Evolutionary conservation across 192 early-diverging fungal genomes (phyloP).

Genomic region (Coemansia sp.): DNA sequence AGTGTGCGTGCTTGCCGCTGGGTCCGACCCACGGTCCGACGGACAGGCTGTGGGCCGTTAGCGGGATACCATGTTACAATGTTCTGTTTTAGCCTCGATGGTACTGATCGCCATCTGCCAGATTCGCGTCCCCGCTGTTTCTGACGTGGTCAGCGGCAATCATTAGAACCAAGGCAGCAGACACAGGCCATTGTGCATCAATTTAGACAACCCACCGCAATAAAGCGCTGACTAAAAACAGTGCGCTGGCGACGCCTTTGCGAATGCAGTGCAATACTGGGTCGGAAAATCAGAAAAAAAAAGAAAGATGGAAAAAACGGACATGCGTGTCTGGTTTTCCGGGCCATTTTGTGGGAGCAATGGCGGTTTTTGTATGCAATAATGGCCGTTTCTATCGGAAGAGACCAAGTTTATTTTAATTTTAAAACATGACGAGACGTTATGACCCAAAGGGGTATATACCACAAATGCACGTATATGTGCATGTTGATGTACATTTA

Average conservation of each 20-base stretch:
- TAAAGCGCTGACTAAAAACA: not conserved
- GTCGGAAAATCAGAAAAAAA: too few relatives aligned
- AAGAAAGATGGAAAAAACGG: too few relatives aligned
- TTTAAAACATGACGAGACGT: too few relatives aligned
- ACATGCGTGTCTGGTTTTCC: too few relatives aligned
- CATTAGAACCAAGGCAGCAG: not conserved
- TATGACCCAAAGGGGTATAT: too few relatives aligned
- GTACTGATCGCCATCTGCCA: not conserved
- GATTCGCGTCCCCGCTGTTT: not conserved
- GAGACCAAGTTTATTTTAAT: too few relatives aligned
- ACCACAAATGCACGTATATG: too few relatives aligned
- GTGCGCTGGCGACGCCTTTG: not conserved
- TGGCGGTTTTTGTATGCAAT: too few relatives aligned
- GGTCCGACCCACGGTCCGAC: slow-evolving; percentile 62
- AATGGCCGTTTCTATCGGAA: too few relatives aligned
- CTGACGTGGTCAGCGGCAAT: not conserved
- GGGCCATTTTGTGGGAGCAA: too few relatives aligned
- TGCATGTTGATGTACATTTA: not conserved
- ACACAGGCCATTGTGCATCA: not conserved
- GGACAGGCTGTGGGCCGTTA: slow-evolving; percentile 60
- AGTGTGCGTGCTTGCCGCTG: slow-evolving; percentile 52
- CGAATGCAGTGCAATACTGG: too few relatives aligned
- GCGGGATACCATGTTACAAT: not conserved
- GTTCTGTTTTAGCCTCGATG: not conserved
- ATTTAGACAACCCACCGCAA: not conserved